Percentiles rank a stretch among this genome's conserved stretches.
These are phyloP conservation scores for Crotalaria pallida DNA, from an alignment of 306 rosid species.

Conservation along the genomic window DNA sequence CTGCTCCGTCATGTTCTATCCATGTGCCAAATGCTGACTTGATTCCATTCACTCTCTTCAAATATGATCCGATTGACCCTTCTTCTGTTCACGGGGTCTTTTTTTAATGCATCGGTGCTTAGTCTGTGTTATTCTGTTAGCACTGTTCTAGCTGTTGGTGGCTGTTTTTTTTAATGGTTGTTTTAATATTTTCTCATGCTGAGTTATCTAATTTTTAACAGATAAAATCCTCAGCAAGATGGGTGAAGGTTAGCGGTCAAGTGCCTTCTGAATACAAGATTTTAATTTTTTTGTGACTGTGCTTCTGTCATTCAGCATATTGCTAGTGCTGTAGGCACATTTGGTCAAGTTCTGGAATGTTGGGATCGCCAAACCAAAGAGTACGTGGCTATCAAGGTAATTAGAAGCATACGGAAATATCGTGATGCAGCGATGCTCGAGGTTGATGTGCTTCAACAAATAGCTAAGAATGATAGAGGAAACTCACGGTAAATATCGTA, in stretches of 20 bases:
- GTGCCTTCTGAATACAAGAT: slow-evolving; percentile 79
- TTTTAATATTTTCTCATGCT: not conserved
- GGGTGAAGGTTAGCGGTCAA: slow-evolving; percentile 99
- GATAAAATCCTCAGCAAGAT: slow-evolving; percentile 93
- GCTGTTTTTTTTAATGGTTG: not conserved
- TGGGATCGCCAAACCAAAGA: slow-evolving; percentile 89
- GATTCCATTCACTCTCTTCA: not conserved
- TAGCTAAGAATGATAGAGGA: slow-evolving; percentile 57
- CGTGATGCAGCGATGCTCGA: slow-evolving; percentile 96
- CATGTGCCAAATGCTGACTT: too few species aligned
- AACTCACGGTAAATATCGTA: slow-evolving; percentile 46
- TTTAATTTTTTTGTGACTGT: slow-evolving; percentile 62
- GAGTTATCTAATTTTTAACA: slow-evolving; percentile 28
- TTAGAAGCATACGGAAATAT: slow-evolving; percentile 79
- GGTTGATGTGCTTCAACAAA: slow-evolving; percentile 73
- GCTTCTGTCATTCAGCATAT: slow-evolving; percentile 84
- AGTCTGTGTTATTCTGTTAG: not conserved
- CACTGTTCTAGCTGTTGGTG: not conserved
- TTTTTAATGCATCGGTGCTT: not conserved
- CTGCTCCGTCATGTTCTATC: too few species aligned
- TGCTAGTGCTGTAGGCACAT: slow-evolving; percentile 99
- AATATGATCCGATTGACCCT: not conserved
- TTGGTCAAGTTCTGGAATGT: slow-evolving; percentile 99
- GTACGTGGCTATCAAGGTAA: slow-evolving; percentile 88
- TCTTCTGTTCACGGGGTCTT: not conserved